Base-by-base conservation (phyloP, 257 asterid species). In the Przewalskia tangutica region DNA sequence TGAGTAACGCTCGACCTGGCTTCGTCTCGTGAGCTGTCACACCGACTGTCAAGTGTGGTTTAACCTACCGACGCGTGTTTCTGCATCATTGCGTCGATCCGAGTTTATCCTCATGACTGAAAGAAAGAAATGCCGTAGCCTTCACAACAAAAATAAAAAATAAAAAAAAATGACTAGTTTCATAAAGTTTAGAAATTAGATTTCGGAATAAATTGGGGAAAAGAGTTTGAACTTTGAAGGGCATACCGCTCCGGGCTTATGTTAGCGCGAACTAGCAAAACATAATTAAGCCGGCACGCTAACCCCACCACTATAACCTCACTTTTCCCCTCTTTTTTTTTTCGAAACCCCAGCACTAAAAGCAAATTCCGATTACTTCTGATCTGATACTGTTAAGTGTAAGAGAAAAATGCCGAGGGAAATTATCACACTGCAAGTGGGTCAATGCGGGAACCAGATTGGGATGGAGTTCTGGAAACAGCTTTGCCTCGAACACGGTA, bases 401-500 rank as follows among this genome's bases (percentile, higher is more conserved):
- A 4, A 48, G 44, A 62, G 59, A 10, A 81, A 85, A 86, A 96
- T 96, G 99, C 99, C 99, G 84, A 88, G 99, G 87, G 99, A 96
- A 79, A 96, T 94, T 3, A 94, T 96, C 55, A 96, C 98, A 46
- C 82, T 96, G 83, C 98, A 96, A 77, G 99, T 96, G 76, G 99
- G 99, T 55, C 99, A 96, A 92, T 96, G 98, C 85, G 99, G 98
- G 83, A 94, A 96, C 83, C 99, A 96, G 96, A 96, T 94, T 90
- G 99, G 99, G 14, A 96, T 96, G 99, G 99, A 96, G 90, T 96
- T 94, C 87, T 96, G 99, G 99, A 96, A 96, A 86, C 99, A 96
- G 91, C 99, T 96, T 60, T 96, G 98, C 82, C 98, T 96, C 78
- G 99, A 96, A 87, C 99, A 96, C 59, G 99, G 98, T 83, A 96